Evolutionary conservation across 2,329 filamentous ascomycete genomes (phyloP).

Genomic region (Verticillium nonalfalfae): DNA sequence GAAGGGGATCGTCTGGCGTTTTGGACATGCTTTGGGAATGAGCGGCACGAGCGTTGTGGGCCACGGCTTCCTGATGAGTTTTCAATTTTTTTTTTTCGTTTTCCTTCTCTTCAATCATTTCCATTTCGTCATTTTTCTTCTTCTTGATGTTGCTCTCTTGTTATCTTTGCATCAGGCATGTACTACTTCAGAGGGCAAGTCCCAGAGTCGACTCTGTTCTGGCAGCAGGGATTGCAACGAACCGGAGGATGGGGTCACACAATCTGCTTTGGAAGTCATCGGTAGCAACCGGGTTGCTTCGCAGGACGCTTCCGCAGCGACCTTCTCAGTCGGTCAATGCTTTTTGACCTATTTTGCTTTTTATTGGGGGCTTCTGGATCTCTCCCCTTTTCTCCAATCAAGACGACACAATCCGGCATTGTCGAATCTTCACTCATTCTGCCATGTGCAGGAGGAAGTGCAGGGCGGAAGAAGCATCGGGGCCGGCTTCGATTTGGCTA

Average conservation of each 20-base stretch:
- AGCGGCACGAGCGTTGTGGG: constrained; percentile 9
- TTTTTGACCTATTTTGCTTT: neutral
- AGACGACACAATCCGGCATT: neutral
- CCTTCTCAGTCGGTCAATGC: neutral
- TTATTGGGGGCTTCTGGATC: neutral
- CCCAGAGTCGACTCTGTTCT: neutral
- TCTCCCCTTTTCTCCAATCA: neutral
- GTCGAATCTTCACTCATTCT: neutral
- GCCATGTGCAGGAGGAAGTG: neutral
- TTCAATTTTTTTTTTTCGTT: constrained; percentile 7
- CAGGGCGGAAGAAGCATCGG: neutral
- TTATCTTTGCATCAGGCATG: constrained; percentile 1
- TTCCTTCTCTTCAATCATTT: constrained; percentile 13
- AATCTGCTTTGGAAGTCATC: neutral
- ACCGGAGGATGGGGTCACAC: neutral
- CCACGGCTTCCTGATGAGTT: constrained; percentile 5
- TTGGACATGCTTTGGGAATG: neutral
- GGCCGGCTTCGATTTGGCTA: neutral
- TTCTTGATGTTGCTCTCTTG: constrained; percentile 7
- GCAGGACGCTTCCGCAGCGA: neutral
- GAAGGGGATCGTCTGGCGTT: neutral
- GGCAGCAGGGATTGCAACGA: neutral
- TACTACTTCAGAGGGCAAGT: neutral
- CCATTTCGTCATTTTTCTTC: constrained; percentile 5
- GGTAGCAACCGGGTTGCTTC: neutral